Evolutionary conservation across 2,329 filamentous ascomycete species (phyloP), one percentile per base, ranked within the genome.

Genomic region (Chaetomiaceae sp.): DNA sequence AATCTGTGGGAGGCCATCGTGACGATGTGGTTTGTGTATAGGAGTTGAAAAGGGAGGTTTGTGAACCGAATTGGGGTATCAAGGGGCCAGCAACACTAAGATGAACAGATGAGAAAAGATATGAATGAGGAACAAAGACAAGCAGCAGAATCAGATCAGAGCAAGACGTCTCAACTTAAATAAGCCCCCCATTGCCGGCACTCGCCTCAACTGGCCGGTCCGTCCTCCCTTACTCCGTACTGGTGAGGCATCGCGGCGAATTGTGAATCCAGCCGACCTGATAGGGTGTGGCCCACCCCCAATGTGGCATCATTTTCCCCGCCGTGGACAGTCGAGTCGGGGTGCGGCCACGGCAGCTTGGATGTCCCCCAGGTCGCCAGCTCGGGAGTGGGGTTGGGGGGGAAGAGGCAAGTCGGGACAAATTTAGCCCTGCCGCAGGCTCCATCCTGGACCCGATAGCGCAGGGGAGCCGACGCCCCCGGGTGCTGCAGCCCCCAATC

Each of bases 1-100:
- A 86, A 88, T 58, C 63, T 58, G 56, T 64, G 68, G 56, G 56
- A 53, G 47, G 57, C 53, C 55, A 59, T 60, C 46, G 44, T 56
- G 51, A 47, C 11, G 39, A 38, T 6, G 36, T 30, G 30, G 15
- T 38, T 27, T 48, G 43, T 32, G 37, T 48, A 33, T 37, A 37
- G 38, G 29, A 14, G 14, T 22, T 24, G n/a, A 19, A 7, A 24
- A 32, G n/a, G 36, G 14, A 19, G 19, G 12, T n/a, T 14, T 5
- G 27, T n/a, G 26, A 11, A 1, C 4, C 14, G 4, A 14, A 37
- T 20, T 20, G 34, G 10, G 11, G 15, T 14, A 12, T 22, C 6
- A 9, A n/a, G 24, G 7, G 19, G 8, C 10, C 9, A 36, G 22
- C 11, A 37, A 37, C 12, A 24, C 19, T 22, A 12, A 36, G 20